These are phyloP conservation scores for Syncephalastrum racemosum DNA, from an alignment of 371 early-diverging fungal genomes.

Conservation along the genomic window DNA sequence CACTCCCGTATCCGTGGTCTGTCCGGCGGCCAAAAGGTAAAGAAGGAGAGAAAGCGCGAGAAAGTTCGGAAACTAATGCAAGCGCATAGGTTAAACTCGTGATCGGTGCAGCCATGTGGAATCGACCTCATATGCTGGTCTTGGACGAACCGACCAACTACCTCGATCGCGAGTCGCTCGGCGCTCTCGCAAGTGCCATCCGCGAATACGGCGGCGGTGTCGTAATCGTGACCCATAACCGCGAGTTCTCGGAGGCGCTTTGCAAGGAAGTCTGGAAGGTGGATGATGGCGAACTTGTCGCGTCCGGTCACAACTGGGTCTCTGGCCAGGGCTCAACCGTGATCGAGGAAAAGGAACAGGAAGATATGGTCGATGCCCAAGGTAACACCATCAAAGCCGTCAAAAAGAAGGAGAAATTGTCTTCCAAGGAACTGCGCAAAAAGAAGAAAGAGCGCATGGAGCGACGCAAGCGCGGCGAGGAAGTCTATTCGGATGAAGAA, in stretches of 20 bases:
- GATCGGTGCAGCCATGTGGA: slow-evolving; percentile 81
- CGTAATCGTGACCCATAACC: slow-evolving; percentile 72
- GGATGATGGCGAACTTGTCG: slow-evolving; percentile 57
- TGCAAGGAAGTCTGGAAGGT: slow-evolving; percentile 74
- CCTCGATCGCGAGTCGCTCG: slow-evolving; percentile 72
- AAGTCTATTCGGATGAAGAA: slow-evolving; percentile 44
- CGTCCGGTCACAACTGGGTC: slow-evolving; percentile 53
- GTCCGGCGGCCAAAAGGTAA: slow-evolving; percentile 89
- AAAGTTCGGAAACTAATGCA: too few species aligned
- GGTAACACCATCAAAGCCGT: slow-evolving; percentile 42
- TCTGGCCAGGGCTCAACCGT: slow-evolving; percentile 36
- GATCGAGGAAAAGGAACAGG: slow-evolving; percentile 33
- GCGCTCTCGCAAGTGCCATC: slow-evolving; percentile 66
- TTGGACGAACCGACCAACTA: slow-evolving; percentile 89
- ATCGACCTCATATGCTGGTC: slow-evolving; percentile 82
- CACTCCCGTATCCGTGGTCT: slow-evolving; percentile 82
- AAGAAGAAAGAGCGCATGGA: slow-evolving; percentile 52
- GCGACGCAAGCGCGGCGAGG: slow-evolving; percentile 49
- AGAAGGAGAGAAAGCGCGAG: slow-evolving; percentile 6
- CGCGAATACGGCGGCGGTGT: slow-evolving; percentile 71
- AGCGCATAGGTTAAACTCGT: slow-evolving; percentile 61
- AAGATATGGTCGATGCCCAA: slow-evolving; percentile 41
- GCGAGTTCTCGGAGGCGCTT: slow-evolving; percentile 64
- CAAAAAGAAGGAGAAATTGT: slow-evolving; percentile 42
- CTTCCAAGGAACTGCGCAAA: slow-evolving; percentile 47